phyloP scores from a whole-genome alignment of 1,284 basidiomycete species.

The Naganishia albida region DNA sequence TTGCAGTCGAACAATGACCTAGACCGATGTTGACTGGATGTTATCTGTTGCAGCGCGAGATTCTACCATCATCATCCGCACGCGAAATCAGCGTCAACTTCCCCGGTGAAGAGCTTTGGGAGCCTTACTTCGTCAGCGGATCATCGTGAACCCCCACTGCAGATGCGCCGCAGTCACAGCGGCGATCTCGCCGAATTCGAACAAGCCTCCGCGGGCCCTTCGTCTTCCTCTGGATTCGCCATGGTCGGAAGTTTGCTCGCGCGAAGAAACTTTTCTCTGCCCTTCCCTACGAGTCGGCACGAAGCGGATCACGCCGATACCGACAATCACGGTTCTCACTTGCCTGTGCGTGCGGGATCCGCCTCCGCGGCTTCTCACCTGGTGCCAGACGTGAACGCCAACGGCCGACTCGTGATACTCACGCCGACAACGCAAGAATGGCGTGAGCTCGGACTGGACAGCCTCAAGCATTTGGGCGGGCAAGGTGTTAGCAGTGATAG shows the following conservation, averaged over 20 bases:
- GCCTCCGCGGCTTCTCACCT: constrained; percentile 2
- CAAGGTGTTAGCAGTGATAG: constrained; percentile 29
- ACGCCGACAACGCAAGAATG: constrained; percentile 56
- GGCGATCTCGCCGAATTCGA: constrained; percentile 39
- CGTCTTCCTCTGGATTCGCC: constrained; percentile 24
- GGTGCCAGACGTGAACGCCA: constrained; percentile 46
- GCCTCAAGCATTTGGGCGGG: constrained; percentile 29
- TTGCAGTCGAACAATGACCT: neutral
- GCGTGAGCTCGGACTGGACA: constrained; percentile 43
- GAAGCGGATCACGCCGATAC: neutral
- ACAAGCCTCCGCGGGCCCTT: constrained; percentile 32
- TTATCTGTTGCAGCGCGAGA: constrained; percentile 42
- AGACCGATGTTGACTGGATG: too few species aligned
- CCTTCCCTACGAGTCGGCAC: constrained; percentile 9
- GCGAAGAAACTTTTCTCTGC: constrained; percentile 14
- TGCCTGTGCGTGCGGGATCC: constrained; percentile 2
- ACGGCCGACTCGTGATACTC: constrained; percentile 47
- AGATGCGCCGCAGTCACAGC: constrained; percentile 37
- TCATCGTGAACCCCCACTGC: constrained; percentile 10
- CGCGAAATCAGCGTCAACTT: constrained; percentile 41
- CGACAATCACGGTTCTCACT: neutral
- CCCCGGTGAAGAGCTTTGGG: constrained; percentile 43
- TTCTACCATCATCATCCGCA: constrained; percentile 51
- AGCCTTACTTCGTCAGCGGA: constrained; percentile 28
- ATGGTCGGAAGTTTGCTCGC: constrained; percentile 27